Evolutionary conservation across 352 stramenopile genomes (phyloP).

Genomic region (Phytophthora crassamura): DNA sequence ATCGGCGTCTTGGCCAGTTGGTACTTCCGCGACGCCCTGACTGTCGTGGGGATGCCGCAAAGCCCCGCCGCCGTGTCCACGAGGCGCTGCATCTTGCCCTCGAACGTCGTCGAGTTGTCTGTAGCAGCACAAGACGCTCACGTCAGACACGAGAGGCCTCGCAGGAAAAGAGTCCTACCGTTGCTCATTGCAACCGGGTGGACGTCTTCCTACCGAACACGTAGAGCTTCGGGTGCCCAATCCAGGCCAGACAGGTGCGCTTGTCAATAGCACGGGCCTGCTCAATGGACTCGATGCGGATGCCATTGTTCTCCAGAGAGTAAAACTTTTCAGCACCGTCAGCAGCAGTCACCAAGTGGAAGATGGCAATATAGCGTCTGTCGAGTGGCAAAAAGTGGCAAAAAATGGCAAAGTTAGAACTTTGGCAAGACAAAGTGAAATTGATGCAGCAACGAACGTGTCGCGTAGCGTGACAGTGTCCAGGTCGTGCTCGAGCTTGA

Average conservation of each 20-base stretch:
- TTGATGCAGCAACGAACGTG: constrained; percentile 48
- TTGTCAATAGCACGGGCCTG: constrained; percentile 91
- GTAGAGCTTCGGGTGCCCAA: constrained; percentile 86
- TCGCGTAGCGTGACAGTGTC: constrained; percentile 86
- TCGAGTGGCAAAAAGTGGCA: not conserved
- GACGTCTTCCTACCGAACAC: constrained; percentile 64
- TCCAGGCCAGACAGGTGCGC: constrained; percentile 80
- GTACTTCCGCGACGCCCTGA: constrained; percentile 83
- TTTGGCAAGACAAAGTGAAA: not conserved
- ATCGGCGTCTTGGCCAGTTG: constrained; percentile 55
- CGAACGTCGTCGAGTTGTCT: constrained; percentile 88
- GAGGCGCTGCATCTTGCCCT: constrained; percentile 89
- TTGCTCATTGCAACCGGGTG: not conserved
- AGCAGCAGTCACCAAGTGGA: constrained; percentile 92
- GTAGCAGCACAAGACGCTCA: constrained; percentile 7
- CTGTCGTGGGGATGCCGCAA: constrained; percentile 78
- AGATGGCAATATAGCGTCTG: constrained; percentile 88
- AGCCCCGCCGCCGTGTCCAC: constrained; percentile 77
- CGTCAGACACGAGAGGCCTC: not conserved
- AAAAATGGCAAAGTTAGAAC: not conserved
- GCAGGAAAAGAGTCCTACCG: no score
- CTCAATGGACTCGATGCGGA: constrained; percentile 94
- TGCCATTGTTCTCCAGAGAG: constrained; percentile 96
- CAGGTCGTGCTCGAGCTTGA: constrained; percentile 83
- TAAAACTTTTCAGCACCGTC: constrained; percentile 96